These are phyloP conservation scores for Sclerotiophoma versabilis DNA, from an alignment of 2,329 filamentous ascomycete species.

Conservation along the genomic window DNA sequence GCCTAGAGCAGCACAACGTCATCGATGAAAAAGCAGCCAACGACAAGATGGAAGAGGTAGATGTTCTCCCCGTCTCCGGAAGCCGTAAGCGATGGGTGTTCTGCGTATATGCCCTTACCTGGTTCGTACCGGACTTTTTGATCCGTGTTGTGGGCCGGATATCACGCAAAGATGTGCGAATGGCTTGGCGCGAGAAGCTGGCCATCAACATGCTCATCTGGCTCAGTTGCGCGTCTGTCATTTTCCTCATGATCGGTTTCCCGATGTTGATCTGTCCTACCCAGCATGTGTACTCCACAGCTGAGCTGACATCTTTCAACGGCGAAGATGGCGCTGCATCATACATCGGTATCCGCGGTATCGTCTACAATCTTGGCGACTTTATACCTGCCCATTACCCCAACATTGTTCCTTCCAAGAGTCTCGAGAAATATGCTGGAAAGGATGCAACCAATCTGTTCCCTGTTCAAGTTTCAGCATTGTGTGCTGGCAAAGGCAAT, in stretches of 20 bases:
- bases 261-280: constrained; percentile 88
- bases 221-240: constrained; percentile 76
- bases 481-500: constrained; percentile 81
- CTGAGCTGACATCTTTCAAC: constrained; percentile 76
- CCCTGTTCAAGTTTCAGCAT: constrained; percentile 89
- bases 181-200: constrained; percentile 95
- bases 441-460: constrained; percentile 87
- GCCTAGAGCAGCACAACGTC: constrained; percentile 89
- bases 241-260: constrained; percentile 91
- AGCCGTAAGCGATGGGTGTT: constrained; percentile 92
- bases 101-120: constrained; percentile 83
- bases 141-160: constrained; percentile 81
- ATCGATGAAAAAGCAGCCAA: constrained; percentile 96
- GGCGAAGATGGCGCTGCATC: constrained; percentile 71
- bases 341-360: constrained; percentile 84
- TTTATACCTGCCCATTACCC: constrained; percentile 85
- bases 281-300: constrained; percentile 83
- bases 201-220: constrained; percentile 99
- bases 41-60: constrained; percentile 87
- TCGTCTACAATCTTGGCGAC: constrained; percentile 81
- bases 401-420: constrained; percentile 64
- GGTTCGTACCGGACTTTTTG: constrained; percentile 82
- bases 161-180: constrained; percentile 88
- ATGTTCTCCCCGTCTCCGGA: constrained; percentile 77
- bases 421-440: constrained; percentile 82